These are phyloP conservation scores for Pneumocystis jirovecii DNA, from an alignment of 1,139 yeast genomes.

Conservation along the genomic window DNA sequence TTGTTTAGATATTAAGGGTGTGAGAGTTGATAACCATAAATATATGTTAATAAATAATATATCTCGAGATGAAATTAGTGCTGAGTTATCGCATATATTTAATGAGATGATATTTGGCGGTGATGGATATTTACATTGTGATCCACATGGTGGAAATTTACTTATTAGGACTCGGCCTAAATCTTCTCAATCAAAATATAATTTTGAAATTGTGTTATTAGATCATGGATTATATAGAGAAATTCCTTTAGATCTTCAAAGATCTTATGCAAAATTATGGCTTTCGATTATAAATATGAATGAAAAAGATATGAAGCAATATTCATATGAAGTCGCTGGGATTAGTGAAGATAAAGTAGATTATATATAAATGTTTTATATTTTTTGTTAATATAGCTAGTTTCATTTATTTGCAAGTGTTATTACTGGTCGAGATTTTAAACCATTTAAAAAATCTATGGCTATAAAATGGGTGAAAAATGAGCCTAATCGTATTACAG, in stretches of 20 bases:
- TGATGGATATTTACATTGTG: conserved; percentile 84
- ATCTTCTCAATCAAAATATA: conserved; percentile 35
- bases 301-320: conserved; percentile 46
- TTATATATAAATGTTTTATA: background rate
- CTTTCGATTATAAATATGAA: conserved; percentile 65
- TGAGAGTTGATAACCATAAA: conserved; percentile 61
- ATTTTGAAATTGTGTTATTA: conserved; percentile 79
- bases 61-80: conserved; percentile 61
- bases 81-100: conserved; percentile 78
- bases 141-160: conserved; percentile 85
- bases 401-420: conserved; percentile 84
- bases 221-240: conserved; percentile 91
- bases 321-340: conserved; percentile 71
- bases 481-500: conserved; percentile 53
- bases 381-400: conserved; percentile 25
- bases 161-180: conserved; percentile 15
- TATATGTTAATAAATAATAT: conserved; percentile 51
- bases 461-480: conserved; percentile 37
- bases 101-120: conserved; percentile 93
- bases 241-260: conserved; percentile 60
- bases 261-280: conserved; percentile 88
- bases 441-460: conserved; percentile 27
- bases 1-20: conserved; percentile 40
- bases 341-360: conserved; percentile 34
- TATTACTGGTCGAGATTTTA: conserved; percentile 76